These are phyloP conservation scores for Calonectria fujianensis DNA, from an alignment of 2,329 filamentous ascomycete species.

Conservation along the genomic window DNA sequence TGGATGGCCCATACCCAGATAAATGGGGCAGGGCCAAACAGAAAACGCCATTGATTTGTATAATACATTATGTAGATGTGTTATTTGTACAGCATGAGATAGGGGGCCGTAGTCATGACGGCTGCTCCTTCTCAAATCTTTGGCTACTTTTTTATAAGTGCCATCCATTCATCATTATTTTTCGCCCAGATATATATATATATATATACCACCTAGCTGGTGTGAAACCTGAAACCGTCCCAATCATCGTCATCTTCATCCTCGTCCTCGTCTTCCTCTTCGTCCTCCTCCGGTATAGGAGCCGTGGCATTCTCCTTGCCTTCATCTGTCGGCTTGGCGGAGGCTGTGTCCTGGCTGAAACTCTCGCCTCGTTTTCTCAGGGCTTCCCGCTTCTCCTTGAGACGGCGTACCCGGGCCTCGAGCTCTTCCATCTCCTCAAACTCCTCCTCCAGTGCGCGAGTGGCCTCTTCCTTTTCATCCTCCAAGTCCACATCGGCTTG, in stretches of 20 bases:
- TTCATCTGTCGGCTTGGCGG: conserved; percentile 42
- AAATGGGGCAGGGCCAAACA: conserved; percentile 17
- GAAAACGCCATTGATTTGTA: conserved; percentile 43
- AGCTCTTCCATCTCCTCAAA: conserved; percentile 89
- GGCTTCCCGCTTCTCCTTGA: conserved; percentile 83
- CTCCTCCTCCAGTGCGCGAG: conserved; percentile 82
- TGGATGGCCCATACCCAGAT: conserved; percentile 8
- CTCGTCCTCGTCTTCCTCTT: conserved; percentile 65
- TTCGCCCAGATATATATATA: background rate
- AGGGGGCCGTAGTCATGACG: conserved; percentile 32
- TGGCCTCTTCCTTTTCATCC: conserved; percentile 85
- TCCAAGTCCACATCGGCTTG: conserved; percentile 74
- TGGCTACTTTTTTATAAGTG: conserved; percentile 7
- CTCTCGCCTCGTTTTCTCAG: conserved; percentile 67
- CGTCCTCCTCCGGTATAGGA: conserved; percentile 58
- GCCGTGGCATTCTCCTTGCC: conserved; percentile 57
- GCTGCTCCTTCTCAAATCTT: conserved; percentile 28
- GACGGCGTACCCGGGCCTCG: conserved; percentile 80
- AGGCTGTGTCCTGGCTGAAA: conserved; percentile 54
- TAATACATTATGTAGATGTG: conserved; percentile 54
- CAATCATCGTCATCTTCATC: conserved; percentile 74
- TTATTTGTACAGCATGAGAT: conserved; percentile 50
- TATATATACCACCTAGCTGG: conserved; percentile 25
- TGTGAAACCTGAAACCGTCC: conserved; percentile 73
- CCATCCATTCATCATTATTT: conserved; percentile 24